These are phyloP conservation scores for Xerocomellus intermedius DNA, from an alignment of 768 basidiomycete species.

Conservation along the genomic window DNA sequence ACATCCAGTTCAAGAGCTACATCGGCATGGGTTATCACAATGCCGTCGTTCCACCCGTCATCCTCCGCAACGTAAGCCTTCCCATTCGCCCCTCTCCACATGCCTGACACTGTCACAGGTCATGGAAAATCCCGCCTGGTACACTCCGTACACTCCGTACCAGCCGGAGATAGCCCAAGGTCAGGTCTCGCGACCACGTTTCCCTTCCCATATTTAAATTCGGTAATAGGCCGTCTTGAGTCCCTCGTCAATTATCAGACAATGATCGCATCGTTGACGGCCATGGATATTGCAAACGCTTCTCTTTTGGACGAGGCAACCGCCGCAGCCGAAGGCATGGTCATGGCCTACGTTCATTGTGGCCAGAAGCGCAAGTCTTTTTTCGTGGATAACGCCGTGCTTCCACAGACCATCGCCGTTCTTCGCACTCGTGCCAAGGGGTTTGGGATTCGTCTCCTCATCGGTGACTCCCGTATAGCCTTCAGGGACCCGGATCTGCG, in stretches of 20 bases:
- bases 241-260: constrained; percentile 97
- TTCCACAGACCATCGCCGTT: constrained; percentile 89
- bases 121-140: constrained; percentile 97
- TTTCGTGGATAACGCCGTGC: constrained; percentile 78
- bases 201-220: constrained; percentile 10
- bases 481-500: constrained; percentile 53
- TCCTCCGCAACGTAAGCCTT: constrained; percentile 77
- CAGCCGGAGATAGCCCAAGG: constrained; percentile 99
- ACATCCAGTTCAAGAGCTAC: constrained; percentile 85
- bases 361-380: constrained; percentile 78
- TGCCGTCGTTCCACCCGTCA: constrained; percentile 93
- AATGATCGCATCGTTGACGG: constrained; percentile 91
- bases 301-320: constrained; percentile 95
- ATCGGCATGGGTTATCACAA: constrained; percentile 99
- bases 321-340: constrained; percentile 95
- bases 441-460: constrained; percentile 81
- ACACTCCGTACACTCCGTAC: constrained; percentile 94
- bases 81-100: not conserved
- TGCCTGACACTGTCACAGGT: constrained; percentile 44
- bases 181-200: constrained; percentile 30
- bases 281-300: constrained; percentile 95
- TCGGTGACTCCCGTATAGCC: constrained; percentile 56
- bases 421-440: constrained; percentile 89
- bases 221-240: constrained; percentile 78
- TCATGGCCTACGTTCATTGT: constrained; percentile 78